Conservation (phyloP, 164 flowering plant genomes). For the Annona squamosa region DNA sequence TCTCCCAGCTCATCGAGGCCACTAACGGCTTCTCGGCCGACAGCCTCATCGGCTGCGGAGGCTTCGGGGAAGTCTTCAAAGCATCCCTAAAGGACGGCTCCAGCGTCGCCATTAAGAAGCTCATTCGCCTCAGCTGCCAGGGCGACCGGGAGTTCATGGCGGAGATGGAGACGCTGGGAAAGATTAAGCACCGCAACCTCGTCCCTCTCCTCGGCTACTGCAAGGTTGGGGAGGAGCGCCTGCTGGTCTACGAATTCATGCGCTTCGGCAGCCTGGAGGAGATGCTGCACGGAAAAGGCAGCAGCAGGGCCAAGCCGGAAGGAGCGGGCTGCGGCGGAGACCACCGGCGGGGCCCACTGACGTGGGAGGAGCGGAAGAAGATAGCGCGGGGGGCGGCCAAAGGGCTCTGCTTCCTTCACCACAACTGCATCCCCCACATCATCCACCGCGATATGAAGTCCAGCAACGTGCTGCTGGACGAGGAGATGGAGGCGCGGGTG, state of each 20-base stretch:
- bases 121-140: slow-evolving; percentile 51
- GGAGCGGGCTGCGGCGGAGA: background rate
- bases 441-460: slow-evolving; percentile 76
- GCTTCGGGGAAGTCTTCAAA: slow-evolving; percentile 67
- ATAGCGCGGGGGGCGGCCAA: slow-evolving; percentile 63
- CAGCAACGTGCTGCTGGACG: slow-evolving; percentile 60
- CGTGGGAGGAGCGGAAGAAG: slow-evolving; percentile 74
- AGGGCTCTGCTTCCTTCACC: slow-evolving; percentile 66
- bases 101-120: slow-evolving; percentile 63
- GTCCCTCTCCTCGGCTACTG: slow-evolving; percentile 68
- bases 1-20: slow-evolving; percentile 63
- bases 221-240: slow-evolving; percentile 67
- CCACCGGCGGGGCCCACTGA: slow-evolving; percentile 12
- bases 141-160: slow-evolving; percentile 79
- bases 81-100: slow-evolving; percentile 69
- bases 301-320: too few relatives aligned
- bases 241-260: slow-evolving; percentile 71
- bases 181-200: slow-evolving; percentile 60
- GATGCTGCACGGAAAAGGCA: slow-evolving; percentile 33
- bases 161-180: slow-evolving; percentile 74
- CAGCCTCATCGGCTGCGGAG: slow-evolving; percentile 60
- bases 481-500: slow-evolving; percentile 61
- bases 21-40: slow-evolving; percentile 71
- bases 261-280: slow-evolving; percentile 65
- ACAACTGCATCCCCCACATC: slow-evolving; percentile 70